phyloP scores from a whole-genome alignment of 352 stramenopile genomes.

The Thalassiosira exigua region DNA sequence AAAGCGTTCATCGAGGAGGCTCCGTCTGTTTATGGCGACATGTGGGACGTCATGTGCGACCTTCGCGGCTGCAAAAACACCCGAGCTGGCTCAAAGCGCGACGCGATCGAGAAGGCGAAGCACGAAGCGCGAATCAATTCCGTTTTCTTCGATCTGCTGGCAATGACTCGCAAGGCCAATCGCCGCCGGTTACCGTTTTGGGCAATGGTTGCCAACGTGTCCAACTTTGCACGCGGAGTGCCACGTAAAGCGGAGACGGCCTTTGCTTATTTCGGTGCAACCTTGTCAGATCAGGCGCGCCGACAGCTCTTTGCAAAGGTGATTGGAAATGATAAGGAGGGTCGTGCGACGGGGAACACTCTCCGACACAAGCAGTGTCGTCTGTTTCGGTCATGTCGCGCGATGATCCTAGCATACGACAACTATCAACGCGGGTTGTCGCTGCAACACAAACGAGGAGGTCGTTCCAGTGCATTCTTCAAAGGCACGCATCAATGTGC shows the following conservation, averaged over 20 bases:
- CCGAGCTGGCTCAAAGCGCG: too few relatives aligned
- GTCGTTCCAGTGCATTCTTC: slow-evolving; percentile 19
- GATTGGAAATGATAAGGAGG: not conserved
- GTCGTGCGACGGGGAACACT: not conserved
- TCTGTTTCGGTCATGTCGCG: not conserved
- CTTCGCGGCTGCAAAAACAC: too few relatives aligned
- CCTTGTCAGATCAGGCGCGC: not conserved
- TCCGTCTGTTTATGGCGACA: not conserved
- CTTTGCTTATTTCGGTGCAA: slow-evolving; percentile 7
- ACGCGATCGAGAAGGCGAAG: too few relatives aligned
- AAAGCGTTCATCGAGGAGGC: slow-evolving; percentile 8
- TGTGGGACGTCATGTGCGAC: not conserved
- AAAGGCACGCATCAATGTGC: slow-evolving; percentile 22
- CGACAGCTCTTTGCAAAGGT: not conserved
- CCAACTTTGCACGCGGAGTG: slow-evolving; percentile 18
- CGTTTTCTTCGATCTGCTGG: slow-evolving; percentile 12
- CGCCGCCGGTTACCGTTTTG: not conserved
- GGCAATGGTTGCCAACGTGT: slow-evolving; percentile 17
- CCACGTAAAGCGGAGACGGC: not conserved
- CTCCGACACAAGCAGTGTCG: not conserved
- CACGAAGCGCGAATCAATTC: too few relatives aligned
- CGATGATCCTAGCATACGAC: slow-evolving; percentile 16
- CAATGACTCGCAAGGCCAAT: slow-evolving; percentile 2
- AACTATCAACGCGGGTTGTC: slow-evolving; percentile 22
- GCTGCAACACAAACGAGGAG: slow-evolving; percentile 14